phyloP scores from a whole-genome alignment of 371 early-diverging fungal genomes.

The Nematocida major region DNA sequence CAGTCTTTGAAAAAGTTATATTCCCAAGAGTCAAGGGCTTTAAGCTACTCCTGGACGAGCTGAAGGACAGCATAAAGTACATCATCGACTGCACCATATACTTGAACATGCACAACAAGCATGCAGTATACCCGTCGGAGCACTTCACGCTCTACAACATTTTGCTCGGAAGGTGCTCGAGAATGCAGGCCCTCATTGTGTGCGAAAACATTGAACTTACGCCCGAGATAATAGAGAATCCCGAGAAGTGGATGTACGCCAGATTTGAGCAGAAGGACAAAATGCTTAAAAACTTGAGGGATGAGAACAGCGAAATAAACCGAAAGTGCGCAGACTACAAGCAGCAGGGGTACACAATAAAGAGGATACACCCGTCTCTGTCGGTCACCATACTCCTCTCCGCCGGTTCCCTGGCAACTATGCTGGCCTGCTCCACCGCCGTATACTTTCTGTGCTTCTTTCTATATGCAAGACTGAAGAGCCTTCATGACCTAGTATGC shows the following conservation, averaged over 20 bases:
- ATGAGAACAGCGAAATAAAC: not conserved
- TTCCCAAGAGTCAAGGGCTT: conserved; percentile 62
- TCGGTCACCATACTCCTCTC: not conserved
- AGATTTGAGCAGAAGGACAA: conserved; percentile 56
- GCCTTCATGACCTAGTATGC: not conserved
- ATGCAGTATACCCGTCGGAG: conserved; percentile 49
- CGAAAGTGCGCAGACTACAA: not conserved
- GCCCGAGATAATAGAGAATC: not conserved
- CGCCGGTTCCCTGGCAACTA: not conserved
- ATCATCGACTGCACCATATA: conserved; percentile 60
- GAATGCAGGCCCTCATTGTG: conserved; percentile 41
- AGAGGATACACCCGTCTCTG: not conserved
- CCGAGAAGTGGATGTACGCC: conserved; percentile 42
- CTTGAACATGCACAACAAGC: conserved; percentile 36
- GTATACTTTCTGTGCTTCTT: not conserved
- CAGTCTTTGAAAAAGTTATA: conserved; percentile 48
- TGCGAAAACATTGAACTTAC: conserved; percentile 34
- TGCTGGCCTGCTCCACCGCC: not conserved
- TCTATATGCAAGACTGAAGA: not conserved
- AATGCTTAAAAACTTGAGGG: conserved; percentile 12
- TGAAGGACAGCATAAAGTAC: conserved; percentile 47
- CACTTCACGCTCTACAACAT: conserved; percentile 33
- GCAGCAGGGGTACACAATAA: not conserved
- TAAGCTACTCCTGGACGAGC: conserved; percentile 35
- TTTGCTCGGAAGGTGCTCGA: conserved; percentile 27